phyloP scores from a whole-genome alignment of 345 rosid species.

The Populus nigra region DNA sequence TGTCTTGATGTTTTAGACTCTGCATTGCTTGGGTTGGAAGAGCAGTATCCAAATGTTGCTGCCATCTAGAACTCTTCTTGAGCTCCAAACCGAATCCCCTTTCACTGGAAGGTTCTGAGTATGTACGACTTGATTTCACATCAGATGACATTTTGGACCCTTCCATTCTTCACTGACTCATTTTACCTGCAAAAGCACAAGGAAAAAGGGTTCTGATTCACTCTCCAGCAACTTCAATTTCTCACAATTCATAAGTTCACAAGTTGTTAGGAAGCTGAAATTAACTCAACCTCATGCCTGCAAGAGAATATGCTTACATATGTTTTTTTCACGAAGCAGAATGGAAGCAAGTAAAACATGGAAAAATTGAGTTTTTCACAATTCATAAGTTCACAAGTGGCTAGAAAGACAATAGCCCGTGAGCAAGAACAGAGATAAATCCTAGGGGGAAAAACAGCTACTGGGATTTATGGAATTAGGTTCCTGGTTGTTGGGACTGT shows the following conservation, averaged over 20 bases:
- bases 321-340: neutral
- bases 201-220: neutral
- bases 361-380: neutral
- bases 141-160: constrained; percentile 21
- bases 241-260: neutral
- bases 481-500: neutral
- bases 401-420: neutral
- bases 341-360: neutral
- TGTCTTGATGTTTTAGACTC: constrained; percentile 32
- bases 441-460: neutral
- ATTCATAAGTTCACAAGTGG: neutral
- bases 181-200: constrained; percentile 7
- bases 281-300: neutral
- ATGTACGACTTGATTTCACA: constrained; percentile 21
- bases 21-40: constrained; percentile 21
- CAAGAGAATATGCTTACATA: neutral
- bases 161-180: constrained; percentile 13
- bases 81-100: constrained; percentile 37
- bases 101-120: constrained; percentile 11
- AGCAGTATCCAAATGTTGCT: constrained; percentile 35
- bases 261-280: neutral
- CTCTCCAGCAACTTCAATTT: neutral
- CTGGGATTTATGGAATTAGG: neutral
- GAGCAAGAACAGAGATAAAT: neutral
- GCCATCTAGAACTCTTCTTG: constrained; percentile 37